Percentiles rank a stretch among this genome's conserved stretches.
These are phyloP conservation scores for Apiospora malaysiana DNA, from an alignment of 2,329 filamentous ascomycete species.

Conservation along the genomic window DNA sequence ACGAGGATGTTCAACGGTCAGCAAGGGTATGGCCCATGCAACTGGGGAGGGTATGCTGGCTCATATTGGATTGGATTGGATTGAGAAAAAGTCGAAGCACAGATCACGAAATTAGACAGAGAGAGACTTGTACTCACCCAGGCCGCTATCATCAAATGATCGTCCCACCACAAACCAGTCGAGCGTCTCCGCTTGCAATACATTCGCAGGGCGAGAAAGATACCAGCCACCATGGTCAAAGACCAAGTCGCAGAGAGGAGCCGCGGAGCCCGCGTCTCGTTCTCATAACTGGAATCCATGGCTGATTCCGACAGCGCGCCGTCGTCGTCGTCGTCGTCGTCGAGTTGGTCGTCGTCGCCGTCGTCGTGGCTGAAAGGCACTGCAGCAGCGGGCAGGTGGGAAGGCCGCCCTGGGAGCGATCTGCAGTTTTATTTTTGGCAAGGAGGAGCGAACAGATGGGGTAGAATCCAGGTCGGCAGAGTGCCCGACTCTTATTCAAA, in stretches of 20 bases:
- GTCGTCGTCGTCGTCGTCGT: not conserved
- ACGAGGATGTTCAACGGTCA: not conserved
- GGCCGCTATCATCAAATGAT: constrained; percentile 42
- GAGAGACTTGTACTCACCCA: constrained; percentile 38
- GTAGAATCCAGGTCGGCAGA: not conserved
- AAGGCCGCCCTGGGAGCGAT: not conserved
- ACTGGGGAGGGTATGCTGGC: not conserved
- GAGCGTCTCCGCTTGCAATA: constrained; percentile 45
- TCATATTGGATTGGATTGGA: not conserved
- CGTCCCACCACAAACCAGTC: constrained; percentile 45
- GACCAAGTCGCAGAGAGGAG: constrained; percentile 38
- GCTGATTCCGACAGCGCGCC: not conserved
- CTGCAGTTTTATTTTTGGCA: not conserved
- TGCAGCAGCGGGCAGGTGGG: not conserved
- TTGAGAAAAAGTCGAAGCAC: not conserved
- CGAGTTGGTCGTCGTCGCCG: not conserved
- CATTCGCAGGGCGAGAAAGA: constrained; percentile 39
- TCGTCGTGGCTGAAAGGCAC: not conserved
- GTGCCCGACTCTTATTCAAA: not conserved
- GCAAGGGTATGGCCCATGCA: not conserved
- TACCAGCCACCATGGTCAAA: constrained; percentile 30
- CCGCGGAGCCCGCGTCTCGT: constrained; percentile 2
- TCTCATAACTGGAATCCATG: not conserved
- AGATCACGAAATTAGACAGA: too few species aligned
- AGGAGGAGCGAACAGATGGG: not conserved